Base-by-base conservation (phyloP, 164 flowering plant species). In the Vitis rotundifolia region DNA sequence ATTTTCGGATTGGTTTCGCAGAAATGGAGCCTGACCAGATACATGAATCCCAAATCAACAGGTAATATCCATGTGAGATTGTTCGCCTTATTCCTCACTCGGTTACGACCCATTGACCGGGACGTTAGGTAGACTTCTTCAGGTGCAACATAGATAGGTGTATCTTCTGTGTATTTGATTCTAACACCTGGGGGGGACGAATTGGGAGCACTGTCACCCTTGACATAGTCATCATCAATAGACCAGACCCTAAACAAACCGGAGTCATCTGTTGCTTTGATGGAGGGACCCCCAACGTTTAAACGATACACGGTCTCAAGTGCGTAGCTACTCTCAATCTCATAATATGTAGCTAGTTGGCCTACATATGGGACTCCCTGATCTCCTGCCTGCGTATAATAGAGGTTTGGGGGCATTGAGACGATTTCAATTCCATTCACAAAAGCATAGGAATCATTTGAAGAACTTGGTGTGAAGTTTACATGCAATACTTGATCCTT, bases 1-100 rank as follows among this genome's bases (percentile, higher is more conserved):
- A 67, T 15, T 13, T 60, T 48, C 8, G n/a, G 61, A 1, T 3
- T n/a, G 8, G 66, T 11, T 29, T 72, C 73, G 51, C 76, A 77
- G 37, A 77, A 77, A 62, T 76, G 73, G 9, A 76, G 71, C 56
- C 79, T 63, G 18, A 76, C 19, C 11, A 72, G 62, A 57, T 71
- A 76, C 2, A n/a, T 3, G 62, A 71, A 71, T 53, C 75, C 75
- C 1, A 67, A 19, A 53, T 76, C 76, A 1, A 72, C 73, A 1
- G 66, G 73, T 13, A 76, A 60, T 11, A 0, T 9, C 79, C 79
- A 76, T 2, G 65, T 70, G 70, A 77, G 37, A 22, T 66, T 69
- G 49, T 29, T 29, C 15, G 2, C 11, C 10, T 0, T 8, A 51
- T 61, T 67, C 8, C 11, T 5, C 4, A 29, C 14, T 4, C 2